These are phyloP conservation scores for Protomyces lactucae-debilis DNA, from an alignment of 1,139 yeast genomes.

Conservation along the genomic window DNA sequence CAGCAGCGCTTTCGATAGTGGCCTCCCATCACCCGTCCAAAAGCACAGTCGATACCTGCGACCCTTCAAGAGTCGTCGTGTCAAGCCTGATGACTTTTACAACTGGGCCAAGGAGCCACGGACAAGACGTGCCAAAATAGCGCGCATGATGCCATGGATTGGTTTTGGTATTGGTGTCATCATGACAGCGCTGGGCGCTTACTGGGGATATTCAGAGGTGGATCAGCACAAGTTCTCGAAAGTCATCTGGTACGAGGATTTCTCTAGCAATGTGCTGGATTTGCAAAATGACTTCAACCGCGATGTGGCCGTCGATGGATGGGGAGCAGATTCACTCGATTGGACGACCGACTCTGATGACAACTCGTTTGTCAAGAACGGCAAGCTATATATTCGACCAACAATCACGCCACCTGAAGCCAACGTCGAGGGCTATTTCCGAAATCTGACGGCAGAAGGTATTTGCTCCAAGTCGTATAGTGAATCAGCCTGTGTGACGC, in stretches of 20 bases:
- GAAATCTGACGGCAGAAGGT: conserved; percentile 30
- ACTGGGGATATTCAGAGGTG: conserved; percentile 30
- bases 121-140: not conserved
- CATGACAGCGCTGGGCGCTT: conserved; percentile 27
- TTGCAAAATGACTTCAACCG: conserved; percentile 28
- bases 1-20: not conserved
- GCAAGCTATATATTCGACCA: conserved; percentile 30
- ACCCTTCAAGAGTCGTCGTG: conserved; percentile 4
- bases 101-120: conserved; percentile 1
- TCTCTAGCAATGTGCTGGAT: conserved; percentile 3
- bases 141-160: conserved; percentile 14
- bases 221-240: conserved; percentile 28
- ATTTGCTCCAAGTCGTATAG: conserved; percentile 27
- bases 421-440: conserved; percentile 30
- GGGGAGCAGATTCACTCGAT: not conserved
- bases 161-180: conserved; percentile 11
- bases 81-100: not conserved
- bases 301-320: conserved; percentile 30
- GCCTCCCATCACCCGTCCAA: not conserved
- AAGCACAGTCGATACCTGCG: not conserved
- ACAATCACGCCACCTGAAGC: conserved; percentile 30
- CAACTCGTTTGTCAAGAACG: conserved; percentile 30
- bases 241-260: conserved; percentile 29
- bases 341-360: conserved; percentile 30
- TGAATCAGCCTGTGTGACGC: conserved; percentile 27